Conservation (phyloP, 2,329 filamentous ascomycete genomes). For the Fusarium goolgardi region DNA sequence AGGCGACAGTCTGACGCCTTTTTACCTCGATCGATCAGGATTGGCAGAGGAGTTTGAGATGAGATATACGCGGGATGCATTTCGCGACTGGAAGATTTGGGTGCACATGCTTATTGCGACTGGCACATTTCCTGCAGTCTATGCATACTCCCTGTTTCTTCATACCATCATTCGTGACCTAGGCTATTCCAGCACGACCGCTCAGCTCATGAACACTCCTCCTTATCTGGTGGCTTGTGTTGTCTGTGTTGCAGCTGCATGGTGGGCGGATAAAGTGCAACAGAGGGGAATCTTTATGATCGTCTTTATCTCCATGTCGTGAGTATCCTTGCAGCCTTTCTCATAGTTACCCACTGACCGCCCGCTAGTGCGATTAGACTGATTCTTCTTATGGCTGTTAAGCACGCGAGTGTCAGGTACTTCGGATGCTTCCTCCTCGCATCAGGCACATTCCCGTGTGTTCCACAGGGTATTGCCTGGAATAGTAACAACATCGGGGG, state of each 20-base stretch:
- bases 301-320: not conserved
- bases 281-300: conserved; percentile 13
- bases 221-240: not conserved
- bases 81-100: conserved; percentile 65
- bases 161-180: conserved; percentile 12
- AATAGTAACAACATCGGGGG: conserved; percentile 70
- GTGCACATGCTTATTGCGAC: conserved; percentile 5
- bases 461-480: conserved; percentile 52
- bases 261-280: conserved; percentile 5
- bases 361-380: not conserved
- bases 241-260: not conserved
- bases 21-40: not conserved
- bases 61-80: conserved; percentile 63
- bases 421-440: conserved; percentile 9
- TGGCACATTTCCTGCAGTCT: conserved; percentile 3
- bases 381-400: conserved; percentile 1
- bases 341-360: not conserved
- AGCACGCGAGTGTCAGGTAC: not conserved
- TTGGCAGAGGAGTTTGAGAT: conserved; percentile 63
- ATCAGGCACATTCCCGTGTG: conserved; percentile 1
- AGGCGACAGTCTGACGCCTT: too few relatives aligned
- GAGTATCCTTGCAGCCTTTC: not conserved
- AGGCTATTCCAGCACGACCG: not conserved
- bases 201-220: conserved; percentile 9
- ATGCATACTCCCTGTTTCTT: conserved; percentile 9